Evolutionary conservation across 768 basidiomycete genomes (phyloP).

Genomic region (Imleria badia): DNA sequence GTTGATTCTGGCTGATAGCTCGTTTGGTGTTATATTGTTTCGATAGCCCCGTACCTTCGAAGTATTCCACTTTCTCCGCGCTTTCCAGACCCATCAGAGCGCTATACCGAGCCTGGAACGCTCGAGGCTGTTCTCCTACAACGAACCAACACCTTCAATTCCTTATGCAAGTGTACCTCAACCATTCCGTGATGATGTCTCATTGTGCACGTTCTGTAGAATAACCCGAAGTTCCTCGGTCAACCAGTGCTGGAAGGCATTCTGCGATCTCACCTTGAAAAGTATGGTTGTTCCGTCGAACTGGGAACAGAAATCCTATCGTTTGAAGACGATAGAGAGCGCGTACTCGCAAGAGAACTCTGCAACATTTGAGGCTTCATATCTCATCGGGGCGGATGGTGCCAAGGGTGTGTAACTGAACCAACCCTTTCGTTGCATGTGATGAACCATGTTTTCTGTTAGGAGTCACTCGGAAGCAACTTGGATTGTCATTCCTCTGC

Average conservation of each 20-base stretch:
- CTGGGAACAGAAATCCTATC: constrained; percentile 44
- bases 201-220: neutral
- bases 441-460: neutral
- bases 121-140: constrained; percentile 11
- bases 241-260: constrained; percentile 33
- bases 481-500: constrained; percentile 43
- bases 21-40: neutral
- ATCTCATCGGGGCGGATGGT: constrained; percentile 44
- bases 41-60: constrained; percentile 40
- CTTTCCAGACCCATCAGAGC: constrained; percentile 36
- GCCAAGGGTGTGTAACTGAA: constrained; percentile 26
- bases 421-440: neutral
- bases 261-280: constrained; percentile 17
- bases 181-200: neutral
- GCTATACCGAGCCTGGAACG: constrained; percentile 24
- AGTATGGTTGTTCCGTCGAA: constrained; percentile 36
- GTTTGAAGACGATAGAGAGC: constrained; percentile 38
- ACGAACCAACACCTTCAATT: constrained; percentile 23
- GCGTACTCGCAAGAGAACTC: constrained; percentile 33
- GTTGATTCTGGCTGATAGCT: neutral
- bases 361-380: constrained; percentile 32
- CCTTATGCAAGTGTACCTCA: constrained; percentile 22
- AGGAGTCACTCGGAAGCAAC: constrained; percentile 39
- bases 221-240: constrained; percentile 14
- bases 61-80: constrained; percentile 40